phyloP scores from a whole-genome alignment of 176 grass and related monocot species.

The Sorghum bicolor region DNA sequence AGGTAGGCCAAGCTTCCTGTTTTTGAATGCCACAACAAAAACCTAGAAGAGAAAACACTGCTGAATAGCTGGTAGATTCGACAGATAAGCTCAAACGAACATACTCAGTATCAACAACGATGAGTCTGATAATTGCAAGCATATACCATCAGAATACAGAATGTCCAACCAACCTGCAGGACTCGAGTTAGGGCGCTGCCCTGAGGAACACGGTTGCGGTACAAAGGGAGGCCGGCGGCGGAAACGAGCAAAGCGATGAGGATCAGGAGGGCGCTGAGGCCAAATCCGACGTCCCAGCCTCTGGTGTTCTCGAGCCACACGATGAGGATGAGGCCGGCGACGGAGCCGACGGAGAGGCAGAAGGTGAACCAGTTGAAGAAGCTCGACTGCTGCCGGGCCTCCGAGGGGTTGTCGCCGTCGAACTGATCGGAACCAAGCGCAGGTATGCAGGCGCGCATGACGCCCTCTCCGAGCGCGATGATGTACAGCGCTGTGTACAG shows the following conservation, averaged over 20 bases:
- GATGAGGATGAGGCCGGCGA: conserved; percentile 44
- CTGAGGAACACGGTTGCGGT: conserved; percentile 36
- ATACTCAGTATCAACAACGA: background rate
- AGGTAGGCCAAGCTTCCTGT: conserved; percentile 33
- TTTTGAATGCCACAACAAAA: conserved; percentile 57
- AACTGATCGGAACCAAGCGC: conserved; percentile 57
- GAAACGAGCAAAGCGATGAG: conserved; percentile 38
- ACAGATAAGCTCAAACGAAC: too few relatives aligned
- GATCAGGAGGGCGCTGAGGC: conserved; percentile 20
- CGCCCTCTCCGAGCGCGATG: conserved; percentile 44
- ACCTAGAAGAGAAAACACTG: conserved; percentile 50
- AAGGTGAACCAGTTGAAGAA: conserved; percentile 61
- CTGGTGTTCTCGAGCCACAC: conserved; percentile 56
- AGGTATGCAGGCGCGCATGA: conserved; percentile 44
- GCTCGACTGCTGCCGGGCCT: conserved; percentile 37
- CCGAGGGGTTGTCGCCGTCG: conserved; percentile 32
- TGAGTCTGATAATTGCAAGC: background rate
- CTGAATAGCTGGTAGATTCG: too few relatives aligned
- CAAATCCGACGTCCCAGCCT: conserved; percentile 54
- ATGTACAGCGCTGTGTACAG: conserved; percentile 37
- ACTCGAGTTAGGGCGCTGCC: conserved; percentile 48
- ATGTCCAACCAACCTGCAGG: conserved; percentile 28
- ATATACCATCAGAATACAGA: background rate
- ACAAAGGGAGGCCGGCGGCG: conserved; percentile 38
- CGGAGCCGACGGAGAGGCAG: conserved; percentile 35